Evolutionary conservation across 306 rosid genomes (phyloP), one percentile per base, ranked within the genome.

Genomic region (Vigna radiata): DNA sequence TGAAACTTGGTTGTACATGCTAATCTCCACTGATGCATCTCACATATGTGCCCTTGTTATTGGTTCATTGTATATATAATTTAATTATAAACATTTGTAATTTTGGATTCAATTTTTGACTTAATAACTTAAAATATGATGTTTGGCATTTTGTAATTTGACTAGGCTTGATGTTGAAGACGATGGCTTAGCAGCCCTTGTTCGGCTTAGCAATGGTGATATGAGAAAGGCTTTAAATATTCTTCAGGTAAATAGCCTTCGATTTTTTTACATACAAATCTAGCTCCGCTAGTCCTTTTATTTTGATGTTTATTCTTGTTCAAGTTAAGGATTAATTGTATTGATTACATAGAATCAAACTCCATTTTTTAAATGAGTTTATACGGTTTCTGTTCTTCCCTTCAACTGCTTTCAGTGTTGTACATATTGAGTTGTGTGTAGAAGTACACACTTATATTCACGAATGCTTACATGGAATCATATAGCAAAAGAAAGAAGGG

Each of bases 181-280:
- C 52, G 73, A 81, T 80, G 97, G 98, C 73, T 83, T 93, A 75
- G 88, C 78, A 19, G 97, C 97, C 14, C 84, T 91, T 77, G 96
- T 93, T 68, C 88, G 96, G 65, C 97, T 93, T 43, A 87, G 98
- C 90, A 91, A 84, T 77, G 98, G 98, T 68, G 98, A 93, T 79
- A 93, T 93, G 97, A 91, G 98, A 86, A 93, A 87, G 88, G 98
- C 93, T 27, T 79, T 93, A 86, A 93, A 93, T 60, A 91, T 91
- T 62, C 86, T 93, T 86, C 98, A 93, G 98, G 98, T 93, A 76
- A 46, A 18, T 41, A 44, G 33, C 43, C 29, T 73, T 78, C 16
- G 53, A 17, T 59, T 81, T 68, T 55, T 56, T 49, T 44, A 41
- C 49, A 18, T 39, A 15, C 19, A 64, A 56, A 79, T 23, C 27